Evolutionary conservation across 805 yeast species (phyloP).

Genomic region (Sugiyamaella floridensis): DNA sequence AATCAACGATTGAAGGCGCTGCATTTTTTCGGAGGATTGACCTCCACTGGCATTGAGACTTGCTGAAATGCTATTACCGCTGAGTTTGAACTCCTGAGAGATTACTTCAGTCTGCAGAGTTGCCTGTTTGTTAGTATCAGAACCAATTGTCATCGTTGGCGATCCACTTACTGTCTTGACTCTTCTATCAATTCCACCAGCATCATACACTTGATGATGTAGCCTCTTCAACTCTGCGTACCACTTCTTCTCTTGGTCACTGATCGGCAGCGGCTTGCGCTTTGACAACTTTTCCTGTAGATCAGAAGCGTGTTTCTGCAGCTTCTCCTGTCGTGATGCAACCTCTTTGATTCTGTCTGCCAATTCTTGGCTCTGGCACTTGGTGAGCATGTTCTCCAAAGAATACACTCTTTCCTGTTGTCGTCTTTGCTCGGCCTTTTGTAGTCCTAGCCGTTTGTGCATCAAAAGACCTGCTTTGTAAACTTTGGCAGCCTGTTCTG

Average conservation of each 20-base stretch:
- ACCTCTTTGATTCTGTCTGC: constrained; percentile 17
- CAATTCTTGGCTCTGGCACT: constrained; percentile 2
- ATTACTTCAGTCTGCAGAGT: neutral
- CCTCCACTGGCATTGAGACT: neutral
- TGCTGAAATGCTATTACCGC: neutral
- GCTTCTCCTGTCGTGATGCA: constrained; percentile 30
- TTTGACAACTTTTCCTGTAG: constrained; percentile 27
- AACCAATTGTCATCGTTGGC: no score
- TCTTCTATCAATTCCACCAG: constrained; percentile 21
- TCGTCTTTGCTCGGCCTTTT: constrained; percentile 37
- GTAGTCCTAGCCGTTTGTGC: constrained; percentile 34
- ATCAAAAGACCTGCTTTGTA: constrained; percentile 33
- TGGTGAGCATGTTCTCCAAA: constrained; percentile 17
- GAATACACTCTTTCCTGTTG: constrained; percentile 33
- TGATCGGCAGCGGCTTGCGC: constrained; percentile 30
- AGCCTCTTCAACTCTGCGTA: constrained; percentile 38
- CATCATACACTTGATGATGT: constrained; percentile 20
- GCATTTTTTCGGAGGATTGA: neutral
- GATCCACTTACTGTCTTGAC: constrained; percentile 4
- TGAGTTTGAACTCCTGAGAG: neutral
- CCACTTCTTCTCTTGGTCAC: constrained; percentile 41
- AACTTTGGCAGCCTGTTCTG: constrained; percentile 23
- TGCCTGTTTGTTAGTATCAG: neutral
- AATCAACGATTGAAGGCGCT: neutral
- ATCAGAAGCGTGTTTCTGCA: constrained; percentile 29